Evolutionary conservation across 2,329 filamentous ascomycete genomes (phyloP), one percentile per base, ranked within the genome.

Genomic region (Exophiala sideris): DNA sequence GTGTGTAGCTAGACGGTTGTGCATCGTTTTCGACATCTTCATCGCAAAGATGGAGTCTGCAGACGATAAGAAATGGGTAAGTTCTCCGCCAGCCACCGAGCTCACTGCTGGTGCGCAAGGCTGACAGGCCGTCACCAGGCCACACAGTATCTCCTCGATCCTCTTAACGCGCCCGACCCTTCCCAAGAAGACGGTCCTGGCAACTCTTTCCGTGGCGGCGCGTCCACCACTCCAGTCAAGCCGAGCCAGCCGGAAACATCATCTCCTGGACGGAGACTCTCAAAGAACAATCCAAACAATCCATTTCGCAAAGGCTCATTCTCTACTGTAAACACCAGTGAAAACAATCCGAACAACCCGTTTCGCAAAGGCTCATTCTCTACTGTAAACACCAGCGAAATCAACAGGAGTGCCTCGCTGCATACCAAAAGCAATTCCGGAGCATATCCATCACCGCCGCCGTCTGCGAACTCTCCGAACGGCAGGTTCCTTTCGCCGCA

Each of bases 161-260:
- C 87, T 60, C 74, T 90, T 58, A 83, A 77, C 63, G 85, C 79
- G 18, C 84, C 84, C 8, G 83, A 88, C 58, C 86, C 86, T 11
- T 82, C 77, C 56, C 80, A 86, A 58, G 83, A 87, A 66, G 86
- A 82, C 45, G 84, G 86, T 6, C 80, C 80, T n/a, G 81, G 81
- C 54, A 75, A 76, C 3, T 81, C 82, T 58, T 80, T 83, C 64
- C 70, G 57, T 4, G 54, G 45, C 9, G 52, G 46, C 35, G 42
- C 47, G 6, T 53, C 52, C 11, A 11, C 45, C 24, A 32, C 57
- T 36, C 45, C 50, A 9, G 52, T 52, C 20, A 58, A 56, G 45
- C 34, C 54, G 14, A 29, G 55, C 32, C 41, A 51, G 14, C 54
- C 52, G 39, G 29, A 42, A 10, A 47, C 52, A 35, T 14, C 29